Evolutionary conservation across 371 early-diverging fungal genomes (phyloP).

Genomic region (Encephalitozoon intestinalis): DNA sequence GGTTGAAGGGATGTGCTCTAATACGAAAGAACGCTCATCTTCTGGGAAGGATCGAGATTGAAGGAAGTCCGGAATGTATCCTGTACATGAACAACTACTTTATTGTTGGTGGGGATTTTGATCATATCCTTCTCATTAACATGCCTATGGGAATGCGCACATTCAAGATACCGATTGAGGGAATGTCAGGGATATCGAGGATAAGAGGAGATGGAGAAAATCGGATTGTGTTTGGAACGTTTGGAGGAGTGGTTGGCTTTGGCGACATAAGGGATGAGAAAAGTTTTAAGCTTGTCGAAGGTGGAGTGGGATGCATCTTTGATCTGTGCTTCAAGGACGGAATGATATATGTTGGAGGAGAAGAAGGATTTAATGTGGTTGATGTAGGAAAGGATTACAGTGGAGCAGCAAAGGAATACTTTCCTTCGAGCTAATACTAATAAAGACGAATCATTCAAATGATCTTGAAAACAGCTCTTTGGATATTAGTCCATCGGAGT

Average conservation of each 20-base stretch:
- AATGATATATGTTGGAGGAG: conserved; percentile 31
- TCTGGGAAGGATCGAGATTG: conserved; percentile 22
- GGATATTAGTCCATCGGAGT: not conserved
- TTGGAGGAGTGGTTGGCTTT: conserved; percentile 29
- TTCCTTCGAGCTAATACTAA: not conserved
- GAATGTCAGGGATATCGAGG: conserved; percentile 7
- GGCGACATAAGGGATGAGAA: conserved; percentile 41
- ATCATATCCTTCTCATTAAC: conserved; percentile 33
- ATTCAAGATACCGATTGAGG: conserved; percentile 21
- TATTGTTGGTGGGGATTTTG: conserved; percentile 44
- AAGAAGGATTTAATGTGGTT: conserved; percentile 20
- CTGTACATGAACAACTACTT: conserved; percentile 34
- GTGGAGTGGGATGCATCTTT: conserved; percentile 30
- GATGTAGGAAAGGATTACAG: conserved; percentile 1
- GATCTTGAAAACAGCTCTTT: not conserved
- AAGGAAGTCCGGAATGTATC: conserved; percentile 10
- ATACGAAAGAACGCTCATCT: conserved; percentile 28
- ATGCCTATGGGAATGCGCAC: conserved; percentile 22
- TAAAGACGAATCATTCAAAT: not conserved
- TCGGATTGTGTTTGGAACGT: conserved; percentile 26
- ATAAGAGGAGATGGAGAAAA: not conserved
- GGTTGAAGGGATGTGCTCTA: not conserved
- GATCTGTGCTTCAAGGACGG: conserved; percentile 22
- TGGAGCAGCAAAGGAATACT: not conserved
- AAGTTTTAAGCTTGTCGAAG: conserved; percentile 17